phyloP scores from a whole-genome alignment of 2,329 filamentous ascomycete species.

The Fusarium ambrosium region DNA sequence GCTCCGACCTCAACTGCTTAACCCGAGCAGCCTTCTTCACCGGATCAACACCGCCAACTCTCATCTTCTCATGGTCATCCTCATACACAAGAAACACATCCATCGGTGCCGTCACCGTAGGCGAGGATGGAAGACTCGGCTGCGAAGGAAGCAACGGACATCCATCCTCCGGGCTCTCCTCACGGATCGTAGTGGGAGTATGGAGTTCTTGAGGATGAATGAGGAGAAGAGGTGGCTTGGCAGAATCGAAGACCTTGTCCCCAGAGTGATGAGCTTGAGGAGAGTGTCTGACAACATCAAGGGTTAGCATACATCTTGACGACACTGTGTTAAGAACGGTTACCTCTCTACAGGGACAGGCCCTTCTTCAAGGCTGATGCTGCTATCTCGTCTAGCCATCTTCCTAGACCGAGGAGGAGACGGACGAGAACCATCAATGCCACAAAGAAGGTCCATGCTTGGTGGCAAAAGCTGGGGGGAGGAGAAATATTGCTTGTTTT shows the following conservation, averaged over 20 bases:
- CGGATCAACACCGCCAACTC: not conserved
- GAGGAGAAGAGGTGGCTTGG: conserved; percentile 9
- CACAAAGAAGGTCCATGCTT: conserved; percentile 34
- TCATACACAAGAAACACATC: conserved; percentile 33
- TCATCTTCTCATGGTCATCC: conserved; percentile 25
- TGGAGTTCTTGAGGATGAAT: conserved; percentile 10
- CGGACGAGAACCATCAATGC: conserved; percentile 36
- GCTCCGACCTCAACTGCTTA: not conserved
- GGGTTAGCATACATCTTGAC: conserved; percentile 5
- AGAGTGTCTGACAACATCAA: not conserved
- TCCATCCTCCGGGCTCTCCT: not conserved
- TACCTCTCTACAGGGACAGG: conserved; percentile 17
- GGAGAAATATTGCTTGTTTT: not conserved
- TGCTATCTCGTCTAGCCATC: conserved; percentile 30
- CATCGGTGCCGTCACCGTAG: conserved; percentile 17
- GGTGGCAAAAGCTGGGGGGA: not conserved
- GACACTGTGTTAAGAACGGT: not conserved
- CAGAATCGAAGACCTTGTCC: not conserved
- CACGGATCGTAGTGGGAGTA: not conserved
- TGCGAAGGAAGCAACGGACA: conserved; percentile 21
- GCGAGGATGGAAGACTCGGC: conserved; percentile 12
- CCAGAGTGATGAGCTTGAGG: not conserved
- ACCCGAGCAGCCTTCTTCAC: not conserved
- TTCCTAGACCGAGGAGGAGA: conserved; percentile 8
- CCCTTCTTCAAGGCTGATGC: conserved; percentile 41